Evolutionary conservation across 352 stramenopile genomes (phyloP).

Genomic region (Phytophthora idaei): DNA sequence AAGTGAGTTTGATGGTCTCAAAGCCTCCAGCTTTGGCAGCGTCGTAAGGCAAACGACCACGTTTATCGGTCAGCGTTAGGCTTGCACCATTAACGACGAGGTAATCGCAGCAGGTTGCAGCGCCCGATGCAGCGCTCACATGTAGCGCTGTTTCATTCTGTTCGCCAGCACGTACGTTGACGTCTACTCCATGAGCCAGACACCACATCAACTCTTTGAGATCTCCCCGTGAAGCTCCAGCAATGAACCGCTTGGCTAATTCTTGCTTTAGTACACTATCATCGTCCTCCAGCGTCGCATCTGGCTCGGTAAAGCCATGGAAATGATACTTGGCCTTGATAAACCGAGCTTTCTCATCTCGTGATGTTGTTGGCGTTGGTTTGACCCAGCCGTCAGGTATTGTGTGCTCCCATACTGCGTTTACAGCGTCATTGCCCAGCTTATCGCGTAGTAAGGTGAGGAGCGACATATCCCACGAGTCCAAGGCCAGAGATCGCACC

Average conservation of each 20-base stretch:
- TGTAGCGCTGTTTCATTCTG: conserved; percentile 70
- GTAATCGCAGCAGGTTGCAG: conserved; percentile 70
- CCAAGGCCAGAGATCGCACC: conserved; percentile 91
- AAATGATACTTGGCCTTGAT: conserved; percentile 90
- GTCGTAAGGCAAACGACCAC: conserved; percentile 62
- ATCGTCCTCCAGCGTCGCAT: conserved; percentile 34
- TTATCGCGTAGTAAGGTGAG: conserved; percentile 67
- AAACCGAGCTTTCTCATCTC: conserved; percentile 80
- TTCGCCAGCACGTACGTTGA: conserved; percentile 58
- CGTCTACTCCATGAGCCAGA: conserved; percentile 79
- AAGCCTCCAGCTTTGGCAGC: conserved; percentile 62
- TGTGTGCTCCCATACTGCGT: conserved; percentile 70
- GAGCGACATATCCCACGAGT: conserved; percentile 89
- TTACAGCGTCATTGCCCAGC: conserved; percentile 74
- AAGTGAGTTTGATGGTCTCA: conserved; percentile 62
- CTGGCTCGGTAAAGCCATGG: conserved; percentile 60
- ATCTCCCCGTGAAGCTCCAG: conserved; percentile 42
- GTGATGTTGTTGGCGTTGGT: conserved; percentile 45
- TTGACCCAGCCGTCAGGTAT: conserved; percentile 61
- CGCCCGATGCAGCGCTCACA: conserved; percentile 43
- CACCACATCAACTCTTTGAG: conserved; percentile 77
- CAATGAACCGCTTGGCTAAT: conserved; percentile 55
- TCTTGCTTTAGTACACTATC: conserved; percentile 33
- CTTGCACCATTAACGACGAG: conserved; percentile 81
- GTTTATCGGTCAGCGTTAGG: conserved; percentile 53